Evolutionary conservation across 257 asterid species (phyloP).

Genomic region (Solanum neorickii): DNA sequence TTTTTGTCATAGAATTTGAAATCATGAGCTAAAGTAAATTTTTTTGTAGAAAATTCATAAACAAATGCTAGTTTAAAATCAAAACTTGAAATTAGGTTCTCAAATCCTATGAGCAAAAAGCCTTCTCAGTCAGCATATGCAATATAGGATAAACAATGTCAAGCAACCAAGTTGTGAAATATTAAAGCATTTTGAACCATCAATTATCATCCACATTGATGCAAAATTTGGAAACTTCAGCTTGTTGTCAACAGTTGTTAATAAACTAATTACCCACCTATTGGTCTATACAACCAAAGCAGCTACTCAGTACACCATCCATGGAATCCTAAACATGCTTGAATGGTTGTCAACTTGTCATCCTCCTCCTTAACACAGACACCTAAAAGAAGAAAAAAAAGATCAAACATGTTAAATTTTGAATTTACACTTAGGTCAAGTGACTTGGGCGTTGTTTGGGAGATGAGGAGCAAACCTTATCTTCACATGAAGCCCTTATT

Average conservation of each 20-base stretch:
- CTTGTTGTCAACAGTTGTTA: constrained; percentile 7
- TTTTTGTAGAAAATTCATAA: background rate
- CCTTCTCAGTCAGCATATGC: too few species aligned
- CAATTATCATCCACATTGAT: constrained; percentile 14
- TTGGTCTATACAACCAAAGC: constrained; percentile 5
- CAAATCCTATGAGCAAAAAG: too few species aligned
- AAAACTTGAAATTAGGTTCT: background rate
- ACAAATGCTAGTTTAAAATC: background rate
- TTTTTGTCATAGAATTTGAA: background rate
- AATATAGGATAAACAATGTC: background rate
- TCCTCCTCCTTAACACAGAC: background rate
- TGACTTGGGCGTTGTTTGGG: background rate
- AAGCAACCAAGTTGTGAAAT: background rate
- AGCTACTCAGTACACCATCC: background rate
- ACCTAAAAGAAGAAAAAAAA: constrained; percentile 21
- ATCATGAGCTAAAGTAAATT: background rate
- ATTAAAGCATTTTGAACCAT: background rate
- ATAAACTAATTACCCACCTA: constrained; percentile 23
- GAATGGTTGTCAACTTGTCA: constrained; percentile 13
- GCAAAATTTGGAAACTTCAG: background rate
- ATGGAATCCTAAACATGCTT: constrained; percentile 8
- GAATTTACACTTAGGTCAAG: background rate
- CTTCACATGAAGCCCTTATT: constrained; percentile 61
- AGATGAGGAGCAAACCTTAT: constrained; percentile 2
- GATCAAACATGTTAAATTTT: background rate